phyloP scores from a whole-genome alignment of 805 yeast genomes.

The Lipomyces chichibuensis region DNA sequence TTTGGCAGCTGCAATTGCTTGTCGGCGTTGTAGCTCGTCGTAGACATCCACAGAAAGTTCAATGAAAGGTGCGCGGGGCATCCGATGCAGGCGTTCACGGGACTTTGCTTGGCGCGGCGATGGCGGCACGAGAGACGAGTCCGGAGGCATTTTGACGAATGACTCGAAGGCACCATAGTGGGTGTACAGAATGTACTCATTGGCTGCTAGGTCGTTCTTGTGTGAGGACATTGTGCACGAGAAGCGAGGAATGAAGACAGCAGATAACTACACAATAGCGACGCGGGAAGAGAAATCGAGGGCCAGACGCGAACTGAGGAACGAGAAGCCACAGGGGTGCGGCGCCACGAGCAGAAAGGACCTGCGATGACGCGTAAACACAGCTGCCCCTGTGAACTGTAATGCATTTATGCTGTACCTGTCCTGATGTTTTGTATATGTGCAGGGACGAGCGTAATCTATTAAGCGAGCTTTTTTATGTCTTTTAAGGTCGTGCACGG shows the following conservation, averaged over 20 bases:
- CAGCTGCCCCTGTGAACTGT: too few relatives aligned
- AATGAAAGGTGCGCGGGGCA: slow-evolving; percentile 74
- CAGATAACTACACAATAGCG: not conserved
- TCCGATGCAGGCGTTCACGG: slow-evolving; percentile 77
- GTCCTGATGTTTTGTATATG: too few relatives aligned
- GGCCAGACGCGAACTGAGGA: too few relatives aligned
- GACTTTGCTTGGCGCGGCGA: slow-evolving; percentile 55
- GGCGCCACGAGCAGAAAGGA: not conserved
- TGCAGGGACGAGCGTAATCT: not conserved
- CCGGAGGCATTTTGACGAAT: slow-evolving; percentile 20
- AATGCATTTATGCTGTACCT: not conserved
- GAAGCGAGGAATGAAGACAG: not conserved
- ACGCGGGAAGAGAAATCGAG: too few relatives aligned
- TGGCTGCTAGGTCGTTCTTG: not conserved
- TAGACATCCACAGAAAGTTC: slow-evolving; percentile 93
- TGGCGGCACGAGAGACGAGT: slow-evolving; percentile 18
- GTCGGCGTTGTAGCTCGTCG: slow-evolving; percentile 86
- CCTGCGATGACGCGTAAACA: not conserved
- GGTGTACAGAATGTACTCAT: slow-evolving; percentile 16
- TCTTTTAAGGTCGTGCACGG: too few relatives aligned
- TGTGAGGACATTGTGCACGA: not conserved
- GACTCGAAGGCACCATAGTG: slow-evolving; percentile 28
- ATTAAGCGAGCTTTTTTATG: too few relatives aligned
- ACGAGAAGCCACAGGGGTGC: not conserved
- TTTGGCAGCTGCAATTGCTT: slow-evolving; percentile 42